Evolutionary conservation across 148 eudicot genomes (phyloP), one percentile per base, ranked within the genome.

Genomic region (Rhododendron simsii): DNA sequence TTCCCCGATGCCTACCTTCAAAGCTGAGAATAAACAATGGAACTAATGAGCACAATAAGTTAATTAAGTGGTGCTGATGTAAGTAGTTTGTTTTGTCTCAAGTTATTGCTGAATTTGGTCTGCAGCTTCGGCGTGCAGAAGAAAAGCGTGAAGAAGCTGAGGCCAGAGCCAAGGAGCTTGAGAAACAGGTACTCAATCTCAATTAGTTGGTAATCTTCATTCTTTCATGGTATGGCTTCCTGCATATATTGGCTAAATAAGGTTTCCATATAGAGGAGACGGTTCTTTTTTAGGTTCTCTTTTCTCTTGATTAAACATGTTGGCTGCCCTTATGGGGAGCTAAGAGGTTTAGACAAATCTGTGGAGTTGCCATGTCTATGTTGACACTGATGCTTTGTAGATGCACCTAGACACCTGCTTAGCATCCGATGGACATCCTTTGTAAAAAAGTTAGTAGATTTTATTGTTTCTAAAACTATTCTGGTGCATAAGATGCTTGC

Each of bases 81-180:
- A 14, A 50, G 45, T 51, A 30, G 41, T 71, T 71, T 71, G 39
- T 59, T 1, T 44, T 33, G 39, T 53, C 51, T 74, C 11, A 87
- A 50, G 50, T 67, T 45, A 28, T 78, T 81, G 61, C 59, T 88
- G 86, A 84, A 85, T 87, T 87, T 86, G 67, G 9, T 86, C 83
- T 90, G 87, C 96, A 98, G 99, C 97, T 94, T 86, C 95, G 92
- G 53, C 91, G 77, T 77, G 97, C 96, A 81, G 97, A 98, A 84
- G 92, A 88, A 90, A 93, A 92, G 85, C 95, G 95, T 55, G 94
- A 93, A 93, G 99, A 92, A 92, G 92, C 98, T 45, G 99, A 98
- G 90, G 98, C 98, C 85, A 93, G 99, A 89, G 96, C 94, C n/a
- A 89, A 91, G 91, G 91, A 91, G 89, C 94, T 95, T 75, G 99